Evolutionary conservation across 768 basidiomycete species (phyloP).

Genomic region (Leccinellum rugosiceps): DNA sequence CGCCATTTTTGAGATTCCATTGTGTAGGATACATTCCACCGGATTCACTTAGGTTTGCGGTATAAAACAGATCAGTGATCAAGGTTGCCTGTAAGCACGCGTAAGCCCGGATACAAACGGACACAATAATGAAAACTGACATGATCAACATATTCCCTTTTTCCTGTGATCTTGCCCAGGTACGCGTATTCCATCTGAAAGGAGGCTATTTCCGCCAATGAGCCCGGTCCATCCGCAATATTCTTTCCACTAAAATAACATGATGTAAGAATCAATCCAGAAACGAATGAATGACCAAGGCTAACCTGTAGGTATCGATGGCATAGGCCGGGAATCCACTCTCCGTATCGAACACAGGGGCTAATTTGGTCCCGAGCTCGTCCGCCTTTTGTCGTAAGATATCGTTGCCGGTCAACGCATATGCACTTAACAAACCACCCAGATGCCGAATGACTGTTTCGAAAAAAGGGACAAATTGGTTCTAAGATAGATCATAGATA

Average conservation of each 20-base stretch:
- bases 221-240: constrained; percentile 22
- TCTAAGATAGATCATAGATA: constrained; percentile 8
- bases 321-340: constrained; percentile 68
- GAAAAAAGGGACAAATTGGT: constrained; percentile 53
- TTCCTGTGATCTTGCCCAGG: constrained; percentile 73
- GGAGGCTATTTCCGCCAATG: constrained; percentile 75
- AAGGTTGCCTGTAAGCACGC: constrained; percentile 38
- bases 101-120: neutral
- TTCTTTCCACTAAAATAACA: neutral
- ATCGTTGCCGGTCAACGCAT: constrained; percentile 66
- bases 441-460: constrained; percentile 89
- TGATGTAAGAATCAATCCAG: neutral
- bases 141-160: constrained; percentile 55
- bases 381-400: constrained; percentile 68
- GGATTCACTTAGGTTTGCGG: constrained; percentile 41
- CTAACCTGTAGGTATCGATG: constrained; percentile 62
- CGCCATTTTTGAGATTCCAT: constrained; percentile 51
- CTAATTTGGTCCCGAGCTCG: constrained; percentile 65
- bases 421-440: constrained; percentile 80
- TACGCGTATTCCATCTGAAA: constrained; percentile 85
- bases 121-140: constrained; percentile 34
- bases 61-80: constrained; percentile 46
- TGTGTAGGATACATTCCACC: constrained; percentile 62
- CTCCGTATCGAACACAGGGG: constrained; percentile 67
- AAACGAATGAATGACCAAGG: neutral